Percentiles rank a stretch among this genome's conserved stretches.
Evolutionary conservation across 164 flowering plant species (phyloP).

Genomic region (Amborella trichopoda): DNA sequence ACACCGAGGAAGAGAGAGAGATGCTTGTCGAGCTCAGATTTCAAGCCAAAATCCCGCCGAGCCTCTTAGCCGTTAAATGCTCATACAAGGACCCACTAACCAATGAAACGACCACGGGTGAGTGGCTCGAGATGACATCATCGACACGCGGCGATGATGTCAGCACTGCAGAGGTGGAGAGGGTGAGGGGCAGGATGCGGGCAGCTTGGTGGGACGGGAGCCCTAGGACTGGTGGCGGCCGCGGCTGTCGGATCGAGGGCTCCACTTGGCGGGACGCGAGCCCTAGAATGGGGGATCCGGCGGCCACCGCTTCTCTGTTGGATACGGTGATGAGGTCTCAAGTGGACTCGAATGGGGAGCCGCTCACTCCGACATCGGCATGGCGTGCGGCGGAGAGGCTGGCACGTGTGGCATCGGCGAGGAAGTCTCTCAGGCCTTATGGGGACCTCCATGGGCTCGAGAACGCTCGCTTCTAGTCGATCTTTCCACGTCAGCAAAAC

Average conservation of each 20-base stretch:
- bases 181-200: no score
- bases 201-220: no score
- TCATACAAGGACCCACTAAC: neutral
- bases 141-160: no score
- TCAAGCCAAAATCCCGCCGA: neutral
- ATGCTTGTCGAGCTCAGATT: neutral
- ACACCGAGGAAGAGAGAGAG: conserved; percentile 1
- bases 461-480: neutral
- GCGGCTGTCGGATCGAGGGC: no score
- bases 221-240: no score
- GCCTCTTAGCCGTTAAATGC: neutral
- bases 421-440: neutral
- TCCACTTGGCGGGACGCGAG: neutral
- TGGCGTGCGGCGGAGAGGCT: conserved; percentile 1
- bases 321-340: conserved; percentile 1
- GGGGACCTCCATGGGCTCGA: conserved; percentile 1
- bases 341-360: neutral
- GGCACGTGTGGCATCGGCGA: neutral
- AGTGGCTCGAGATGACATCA: no score
- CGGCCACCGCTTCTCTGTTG: neutral
- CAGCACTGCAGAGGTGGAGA: no score
- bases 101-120: neutral
- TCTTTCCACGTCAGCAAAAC: no score
- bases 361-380: conserved; percentile 1
- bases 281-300: neutral